Percentiles rank a stretch among this genome's conserved stretches.
These are phyloP conservation scores for Melampsora americana DNA, from an alignment of 1,284 basidiomycete genomes.

Conservation along the genomic window DNA sequence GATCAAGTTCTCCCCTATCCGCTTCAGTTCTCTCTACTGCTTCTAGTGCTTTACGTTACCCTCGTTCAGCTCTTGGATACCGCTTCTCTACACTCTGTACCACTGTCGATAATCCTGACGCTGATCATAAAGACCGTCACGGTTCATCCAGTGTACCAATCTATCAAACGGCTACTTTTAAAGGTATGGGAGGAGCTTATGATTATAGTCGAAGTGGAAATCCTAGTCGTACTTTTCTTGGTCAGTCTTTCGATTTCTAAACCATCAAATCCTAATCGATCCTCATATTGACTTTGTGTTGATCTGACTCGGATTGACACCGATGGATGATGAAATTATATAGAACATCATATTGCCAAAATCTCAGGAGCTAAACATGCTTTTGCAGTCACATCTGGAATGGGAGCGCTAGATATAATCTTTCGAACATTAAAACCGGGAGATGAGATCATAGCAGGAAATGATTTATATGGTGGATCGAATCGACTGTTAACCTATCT, in stretches of 20 bases:
- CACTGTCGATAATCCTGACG: slow-evolving; percentile 72
- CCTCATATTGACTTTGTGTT: background rate
- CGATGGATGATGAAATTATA: slow-evolving; percentile 3
- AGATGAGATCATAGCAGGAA: slow-evolving; percentile 87
- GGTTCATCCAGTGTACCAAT: slow-evolving; percentile 91
- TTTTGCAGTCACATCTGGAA: slow-evolving; percentile 89
- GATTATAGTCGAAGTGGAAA: slow-evolving; percentile 96
- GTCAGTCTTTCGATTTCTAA: slow-evolving; percentile 58
- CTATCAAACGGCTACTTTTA: slow-evolving; percentile 98
- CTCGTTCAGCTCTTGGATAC: background rate
- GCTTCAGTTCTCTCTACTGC: too few species aligned
- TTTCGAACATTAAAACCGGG: slow-evolving; percentile 89
- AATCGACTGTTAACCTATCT: slow-evolving; percentile 86
- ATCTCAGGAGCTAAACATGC: slow-evolving; percentile 84
- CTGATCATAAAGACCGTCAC: slow-evolving; percentile 88
- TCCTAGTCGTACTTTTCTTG: slow-evolving; percentile 88
- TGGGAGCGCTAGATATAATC: slow-evolving; percentile 96
- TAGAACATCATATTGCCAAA: slow-evolving; percentile 91
- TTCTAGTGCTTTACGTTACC: too few species aligned
- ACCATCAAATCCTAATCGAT: background rate
- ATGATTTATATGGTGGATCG: slow-evolving; percentile 96
- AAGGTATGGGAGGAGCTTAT: slow-evolving; percentile 82
- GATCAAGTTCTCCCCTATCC: too few species aligned
- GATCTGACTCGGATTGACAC: background rate
- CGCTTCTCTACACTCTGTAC: slow-evolving; percentile 76